These are phyloP conservation scores for Backusella luteola DNA, from an alignment of 192 early-diverging fungal species.

Conservation along the genomic window DNA sequence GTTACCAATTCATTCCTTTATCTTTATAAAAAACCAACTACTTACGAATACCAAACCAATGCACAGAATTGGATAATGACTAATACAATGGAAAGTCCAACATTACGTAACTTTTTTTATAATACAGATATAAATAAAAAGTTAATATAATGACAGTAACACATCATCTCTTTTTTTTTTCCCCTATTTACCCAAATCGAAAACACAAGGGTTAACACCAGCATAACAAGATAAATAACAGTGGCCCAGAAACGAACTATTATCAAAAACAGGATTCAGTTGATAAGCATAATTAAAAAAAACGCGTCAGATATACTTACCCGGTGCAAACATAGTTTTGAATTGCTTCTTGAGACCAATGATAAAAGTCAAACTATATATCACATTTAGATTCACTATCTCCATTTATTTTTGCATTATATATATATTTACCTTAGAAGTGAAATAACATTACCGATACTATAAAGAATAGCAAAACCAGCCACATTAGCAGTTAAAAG, in stretches of 20 bases:
- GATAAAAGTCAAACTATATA: constrained; percentile 80
- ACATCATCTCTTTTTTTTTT: background rate
- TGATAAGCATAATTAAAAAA: background rate
- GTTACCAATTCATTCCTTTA: background rate
- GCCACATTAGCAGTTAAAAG: constrained; percentile 57
- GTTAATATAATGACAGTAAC: background rate
- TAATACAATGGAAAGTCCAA: constrained; percentile 68
- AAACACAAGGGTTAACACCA: constrained; percentile 42
- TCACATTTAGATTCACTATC: background rate
- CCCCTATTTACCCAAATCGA: constrained; percentile 18
- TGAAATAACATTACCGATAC: constrained; percentile 86
- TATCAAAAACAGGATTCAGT: background rate
- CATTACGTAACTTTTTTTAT: background rate
- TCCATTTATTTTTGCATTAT: background rate
- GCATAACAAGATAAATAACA: constrained; percentile 38
- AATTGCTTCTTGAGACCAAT: constrained; percentile 86
- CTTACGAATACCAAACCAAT: constrained; percentile 77
- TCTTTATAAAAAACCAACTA: background rate
- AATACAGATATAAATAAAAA: background rate
- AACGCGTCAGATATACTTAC: constrained; percentile 12
- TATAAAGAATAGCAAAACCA: constrained; percentile 89
- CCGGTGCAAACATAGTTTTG: constrained; percentile 79
- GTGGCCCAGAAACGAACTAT: constrained; percentile 27
- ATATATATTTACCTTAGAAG: constrained; percentile 53
- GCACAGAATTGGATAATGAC: constrained; percentile 89